Evolutionary conservation across 495 filamentous ascomycete species (phyloP).

Genomic region (Aspergillus leporis): DNA sequence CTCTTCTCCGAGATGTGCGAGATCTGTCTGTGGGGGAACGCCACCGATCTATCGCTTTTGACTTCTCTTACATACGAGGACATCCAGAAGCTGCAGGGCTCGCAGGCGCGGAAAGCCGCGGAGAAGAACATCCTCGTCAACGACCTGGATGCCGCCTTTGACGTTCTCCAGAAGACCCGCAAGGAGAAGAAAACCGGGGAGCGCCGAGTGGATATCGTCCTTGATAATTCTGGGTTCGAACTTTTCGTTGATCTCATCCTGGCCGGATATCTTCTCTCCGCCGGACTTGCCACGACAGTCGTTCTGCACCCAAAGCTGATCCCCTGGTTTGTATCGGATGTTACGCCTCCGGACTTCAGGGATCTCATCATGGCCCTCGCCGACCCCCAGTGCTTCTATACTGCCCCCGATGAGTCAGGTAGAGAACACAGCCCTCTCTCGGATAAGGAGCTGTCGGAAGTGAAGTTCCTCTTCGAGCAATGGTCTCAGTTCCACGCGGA

Average conservation of each 20-base stretch:
- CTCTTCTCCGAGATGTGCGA: constrained; percentile 94
- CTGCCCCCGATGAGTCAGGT: constrained; percentile 64
- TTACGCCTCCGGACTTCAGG: constrained; percentile 79
- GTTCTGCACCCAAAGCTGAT: constrained; percentile 93
- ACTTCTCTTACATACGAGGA: constrained; percentile 91
- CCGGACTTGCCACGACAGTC: constrained; percentile 79
- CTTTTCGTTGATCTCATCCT: constrained; percentile 92
- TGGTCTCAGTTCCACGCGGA: constrained; percentile 80
- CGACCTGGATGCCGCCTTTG: constrained; percentile 73
- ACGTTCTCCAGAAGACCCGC: constrained; percentile 62
- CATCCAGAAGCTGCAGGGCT: constrained; percentile 92
- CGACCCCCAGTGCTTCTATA: constrained; percentile 75
- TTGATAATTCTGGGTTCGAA: constrained; percentile 97
- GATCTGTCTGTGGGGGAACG: constrained; percentile 97
- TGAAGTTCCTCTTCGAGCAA: constrained; percentile 75
- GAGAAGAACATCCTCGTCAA: constrained; percentile 91
- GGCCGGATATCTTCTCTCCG: constrained; percentile 80
- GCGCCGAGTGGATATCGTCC: constrained; percentile 82
- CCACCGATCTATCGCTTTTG: constrained; percentile 89
- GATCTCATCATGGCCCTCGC: constrained; percentile 76
- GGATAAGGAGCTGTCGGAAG: constrained; percentile 63
- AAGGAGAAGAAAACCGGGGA: constrained; percentile 53
- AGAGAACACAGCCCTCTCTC: constrained; percentile 58
- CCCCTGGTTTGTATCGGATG: constrained; percentile 98
- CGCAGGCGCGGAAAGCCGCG: constrained; percentile 75